Percentiles rank a stretch among this genome's conserved stretches.
phyloP scores from a whole-genome alignment of 345 rosid genomes.

The Gossypium australe region DNA sequence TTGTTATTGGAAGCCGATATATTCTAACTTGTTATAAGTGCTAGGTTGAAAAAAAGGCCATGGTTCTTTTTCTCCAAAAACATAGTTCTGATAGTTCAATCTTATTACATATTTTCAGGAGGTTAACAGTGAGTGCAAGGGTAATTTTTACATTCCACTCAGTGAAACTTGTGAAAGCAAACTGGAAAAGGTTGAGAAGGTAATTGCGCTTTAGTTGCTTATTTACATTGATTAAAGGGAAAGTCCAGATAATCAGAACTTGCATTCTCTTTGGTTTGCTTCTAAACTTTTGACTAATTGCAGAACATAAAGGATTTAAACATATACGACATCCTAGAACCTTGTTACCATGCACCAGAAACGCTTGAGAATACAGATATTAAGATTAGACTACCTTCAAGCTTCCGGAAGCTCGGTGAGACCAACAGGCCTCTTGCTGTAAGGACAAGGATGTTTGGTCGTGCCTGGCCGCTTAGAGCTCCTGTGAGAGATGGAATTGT shows the following conservation, averaged over 20 bases:
- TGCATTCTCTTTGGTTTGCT: neutral
- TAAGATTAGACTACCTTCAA: slow-evolving; percentile 51
- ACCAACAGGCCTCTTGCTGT: slow-evolving; percentile 66
- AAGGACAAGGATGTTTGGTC: slow-evolving; percentile 80
- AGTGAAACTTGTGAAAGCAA: slow-evolving; percentile 24
- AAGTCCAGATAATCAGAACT: neutral
- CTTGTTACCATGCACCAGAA: slow-evolving; percentile 51
- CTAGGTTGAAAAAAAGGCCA: no score
- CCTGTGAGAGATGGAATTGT: slow-evolving; percentile 74
- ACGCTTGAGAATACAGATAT: slow-evolving; percentile 10
- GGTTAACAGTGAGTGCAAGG: slow-evolving; percentile 47
- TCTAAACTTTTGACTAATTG: slow-evolving; percentile 13
- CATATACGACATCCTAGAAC: slow-evolving; percentile 75
- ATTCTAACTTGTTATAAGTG: no score
- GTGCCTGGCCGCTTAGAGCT: slow-evolving; percentile 85
- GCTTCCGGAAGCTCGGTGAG: slow-evolving; percentile 52
- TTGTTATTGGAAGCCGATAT: no score
- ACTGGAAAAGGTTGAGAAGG: slow-evolving; percentile 51
- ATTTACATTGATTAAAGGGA: slow-evolving; percentile 1
- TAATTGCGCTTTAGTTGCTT: slow-evolving; percentile 16
- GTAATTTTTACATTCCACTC: slow-evolving; percentile 38
- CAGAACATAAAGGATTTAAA: slow-evolving; percentile 55
- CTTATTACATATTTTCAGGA: slow-evolving; percentile 39
- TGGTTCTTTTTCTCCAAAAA: no score
- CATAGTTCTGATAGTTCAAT: slow-evolving; percentile 6